Evolutionary conservation across 1,284 basidiomycete species (phyloP).

Genomic region (Ceratobasidium papillatum): DNA sequence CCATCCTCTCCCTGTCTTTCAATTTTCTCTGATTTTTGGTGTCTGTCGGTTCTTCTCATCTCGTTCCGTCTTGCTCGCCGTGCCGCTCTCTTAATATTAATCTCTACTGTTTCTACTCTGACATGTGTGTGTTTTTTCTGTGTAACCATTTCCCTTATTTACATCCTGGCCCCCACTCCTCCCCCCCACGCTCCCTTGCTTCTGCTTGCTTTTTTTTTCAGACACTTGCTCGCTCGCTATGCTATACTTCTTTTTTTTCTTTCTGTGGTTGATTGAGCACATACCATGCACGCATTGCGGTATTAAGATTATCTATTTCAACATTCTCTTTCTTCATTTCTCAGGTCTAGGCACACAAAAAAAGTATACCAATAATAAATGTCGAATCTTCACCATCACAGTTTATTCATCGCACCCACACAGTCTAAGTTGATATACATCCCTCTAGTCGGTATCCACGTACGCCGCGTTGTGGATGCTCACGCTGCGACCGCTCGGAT

Average conservation of each 20-base stretch:
- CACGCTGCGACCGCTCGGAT: constrained; percentile 95
- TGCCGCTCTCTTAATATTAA: constrained; percentile 20
- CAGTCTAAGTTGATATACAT: neutral
- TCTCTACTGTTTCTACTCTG: constrained; percentile 20
- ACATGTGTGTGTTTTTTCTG: constrained; percentile 6
- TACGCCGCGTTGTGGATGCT: constrained; percentile 97
- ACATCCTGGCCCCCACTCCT: neutral
- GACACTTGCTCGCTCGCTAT: constrained; percentile 18
- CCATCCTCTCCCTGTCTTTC: neutral
- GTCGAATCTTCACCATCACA: constrained; percentile 15
- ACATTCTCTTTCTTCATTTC: neutral
- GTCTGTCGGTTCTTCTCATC: neutral
- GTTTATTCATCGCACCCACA: constrained; percentile 17
- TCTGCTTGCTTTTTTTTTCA: neutral
- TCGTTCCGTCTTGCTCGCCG: constrained; percentile 4
- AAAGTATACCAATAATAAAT: constrained; percentile 27
- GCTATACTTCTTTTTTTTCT: constrained; percentile 14
- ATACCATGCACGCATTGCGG: neutral
- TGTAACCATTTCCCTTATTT: constrained; percentile 11
- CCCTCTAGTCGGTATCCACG: constrained; percentile 43
- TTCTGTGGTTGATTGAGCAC: neutral
- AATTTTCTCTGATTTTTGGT: constrained; percentile 10
- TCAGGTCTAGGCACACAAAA: neutral
- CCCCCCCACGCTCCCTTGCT: constrained; percentile 16
- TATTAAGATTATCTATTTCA: constrained; percentile 10